These are phyloP conservation scores for Globisporangium ultimum DNA, from an alignment of 352 stramenopile species.

Conservation along the genomic window DNA sequence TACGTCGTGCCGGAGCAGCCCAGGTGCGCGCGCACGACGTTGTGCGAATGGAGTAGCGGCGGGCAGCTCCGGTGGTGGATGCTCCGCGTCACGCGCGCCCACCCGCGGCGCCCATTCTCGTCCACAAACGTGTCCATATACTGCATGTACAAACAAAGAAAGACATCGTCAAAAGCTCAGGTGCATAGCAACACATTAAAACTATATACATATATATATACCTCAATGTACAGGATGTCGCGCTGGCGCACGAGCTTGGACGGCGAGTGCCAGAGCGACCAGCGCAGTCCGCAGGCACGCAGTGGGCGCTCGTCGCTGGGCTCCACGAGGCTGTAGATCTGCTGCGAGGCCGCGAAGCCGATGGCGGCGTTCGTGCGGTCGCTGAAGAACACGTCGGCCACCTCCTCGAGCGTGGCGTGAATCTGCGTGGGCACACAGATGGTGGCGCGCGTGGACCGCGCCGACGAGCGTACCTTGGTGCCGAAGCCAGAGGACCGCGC, in stretches of 20 bases:
- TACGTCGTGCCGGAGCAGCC: slow-evolving; percentile 61
- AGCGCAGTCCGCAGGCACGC: slow-evolving; percentile 52
- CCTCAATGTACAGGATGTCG: slow-evolving; percentile 61
- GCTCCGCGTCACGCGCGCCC: slow-evolving; percentile 61
- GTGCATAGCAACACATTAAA: background rate
- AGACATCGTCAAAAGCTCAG: background rate
- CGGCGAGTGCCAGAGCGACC: slow-evolving; percentile 62
- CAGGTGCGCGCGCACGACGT: slow-evolving; percentile 50
- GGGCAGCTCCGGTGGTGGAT: slow-evolving; percentile 62
- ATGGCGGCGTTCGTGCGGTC: slow-evolving; percentile 59
- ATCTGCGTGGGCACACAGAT: slow-evolving; percentile 44
- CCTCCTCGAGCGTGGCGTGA: slow-evolving; percentile 42
- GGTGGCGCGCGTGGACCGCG: slow-evolving; percentile 48
- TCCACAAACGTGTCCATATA: slow-evolving; percentile 67
- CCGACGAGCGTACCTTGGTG: slow-evolving; percentile 47
- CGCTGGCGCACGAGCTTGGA: slow-evolving; percentile 56
- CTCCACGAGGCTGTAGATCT: slow-evolving; percentile 48
- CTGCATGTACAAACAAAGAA: slow-evolving; percentile 8
- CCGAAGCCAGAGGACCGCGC: slow-evolving; percentile 34
- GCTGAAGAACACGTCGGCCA: slow-evolving; percentile 58
- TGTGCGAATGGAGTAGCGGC: slow-evolving; percentile 43
- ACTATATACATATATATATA: background rate
- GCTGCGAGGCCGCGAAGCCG: slow-evolving; percentile 58
- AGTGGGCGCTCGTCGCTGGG: slow-evolving; percentile 41
- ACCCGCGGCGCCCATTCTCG: slow-evolving; percentile 48